Base-by-base conservation (phyloP, 495 filamentous ascomycete species). In the Podospora bellae-mahoneyi region DNA sequence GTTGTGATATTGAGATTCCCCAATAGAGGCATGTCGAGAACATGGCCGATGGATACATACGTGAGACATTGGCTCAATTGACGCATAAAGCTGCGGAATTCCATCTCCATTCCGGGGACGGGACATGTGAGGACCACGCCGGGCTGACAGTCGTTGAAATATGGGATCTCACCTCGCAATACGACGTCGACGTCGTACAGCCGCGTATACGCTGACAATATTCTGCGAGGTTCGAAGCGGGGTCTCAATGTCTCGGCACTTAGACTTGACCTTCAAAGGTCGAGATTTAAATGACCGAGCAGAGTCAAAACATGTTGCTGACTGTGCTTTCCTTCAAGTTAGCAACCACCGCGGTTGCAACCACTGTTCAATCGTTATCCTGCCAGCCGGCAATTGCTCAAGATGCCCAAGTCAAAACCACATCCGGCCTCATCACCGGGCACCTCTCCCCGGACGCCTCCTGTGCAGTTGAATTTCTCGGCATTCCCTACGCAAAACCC, bases 401-500 rank as follows among this genome's bases (percentile, higher is more conserved):
- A 48, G 0, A 23, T 26, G 34, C 39, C 4, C 5, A 4, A 59
- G 65, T 76, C 9, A 19, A 19, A 13, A 66, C 62, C 0, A 2
- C 26, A 0, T 19, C 32, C 5, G 72, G 74, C 15, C 30, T 56
- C 1, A 54, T 75, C 53, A 64, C 70, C 34, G 75, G 75, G 30
- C 60, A 19, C 0, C 64, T 71, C 26, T 64, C 69, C 66, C 6
- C 10, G 0, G 27, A 64, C 2, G 65, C 65, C 5, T 53, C 71
- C 0, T 60, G 55, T 32, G 76, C 76, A 9, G 68, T 71, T 23
- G 68, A 73, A 59, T 89, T 88, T 72, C 79, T 88, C 5, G 86
- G 84, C 2, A 83, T 89, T 6, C 84, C 85, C 0, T 88, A 84
- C 71, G 85, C 84, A 5, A 75, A 82, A 56, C 82, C 83, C 32